Evolutionary conservation across 331 rosid genomes (phyloP), one percentile per base, ranked within the genome.

Genomic region (Acacia concinna): DNA sequence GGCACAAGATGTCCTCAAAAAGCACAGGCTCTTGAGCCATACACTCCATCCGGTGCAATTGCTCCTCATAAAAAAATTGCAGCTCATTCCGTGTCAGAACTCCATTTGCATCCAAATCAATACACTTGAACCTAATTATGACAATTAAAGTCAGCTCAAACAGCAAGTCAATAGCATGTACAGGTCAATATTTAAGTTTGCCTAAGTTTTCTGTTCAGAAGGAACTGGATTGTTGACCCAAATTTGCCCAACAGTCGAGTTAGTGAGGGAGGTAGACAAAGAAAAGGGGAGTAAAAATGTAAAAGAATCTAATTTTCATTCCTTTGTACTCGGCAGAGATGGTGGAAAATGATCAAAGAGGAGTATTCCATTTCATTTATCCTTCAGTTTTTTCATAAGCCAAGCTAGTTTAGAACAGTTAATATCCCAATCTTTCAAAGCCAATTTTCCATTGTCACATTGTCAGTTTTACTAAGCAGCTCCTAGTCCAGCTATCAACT

Each of bases 1-100:
- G 98, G 86, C 99, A 96, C 80, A 96, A 83, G 76, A 96, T 93
- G 88, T 96, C 99, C 89, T 96, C 99, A 83, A 96, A 96, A 71
- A 93, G 97, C 76, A 96, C 98, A 68, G 99, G 99, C 78, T 96
- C 99, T 75, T 93, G 99, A 72, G 98, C 99, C 99, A 96, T 91
- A 89, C 99, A 96, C 79, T 96, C 99, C 99, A 96, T 96, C 79
- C 98, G 90, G 81, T 96, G 99, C 89, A 96, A 86, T 77, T 96
- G 99, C 88, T 96, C 99, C 91, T 96, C 99, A 78, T 96, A 96
- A 85, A 93, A 96, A 85, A 91, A 96, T 84, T 96, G 97, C 86
- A 96, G 88, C 85, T 96, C 99, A 75, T 96, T 96, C 79, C 97
- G 85, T 4, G 98, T 96, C 76, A 96, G 79, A 78, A 93, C 82